Conservation (phyloP, 345 rosid species). For the Lepidium didymum region DNA sequence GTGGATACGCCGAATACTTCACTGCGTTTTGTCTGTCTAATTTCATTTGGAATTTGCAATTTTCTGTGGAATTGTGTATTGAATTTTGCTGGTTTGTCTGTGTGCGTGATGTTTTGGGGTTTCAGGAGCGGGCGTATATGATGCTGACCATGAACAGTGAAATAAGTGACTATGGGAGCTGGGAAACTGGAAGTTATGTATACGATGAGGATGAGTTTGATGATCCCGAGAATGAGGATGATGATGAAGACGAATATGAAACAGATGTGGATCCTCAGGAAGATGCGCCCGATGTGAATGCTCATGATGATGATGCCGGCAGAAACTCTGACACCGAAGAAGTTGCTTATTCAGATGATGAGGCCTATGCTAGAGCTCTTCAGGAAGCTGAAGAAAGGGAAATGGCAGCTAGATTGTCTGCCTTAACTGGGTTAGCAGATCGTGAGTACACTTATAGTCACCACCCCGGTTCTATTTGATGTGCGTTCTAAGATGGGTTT, state of each 20-base stretch:
- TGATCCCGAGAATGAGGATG: slow-evolving; percentile 45
- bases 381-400: slow-evolving; percentile 94
- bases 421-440: slow-evolving; percentile 60
- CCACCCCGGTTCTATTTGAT: background rate
- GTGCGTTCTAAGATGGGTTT: background rate
- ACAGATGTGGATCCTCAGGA: slow-evolving; percentile 39
- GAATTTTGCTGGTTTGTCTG: background rate
- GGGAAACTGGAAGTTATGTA: slow-evolving; percentile 67
- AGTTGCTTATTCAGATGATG: slow-evolving; percentile 61
- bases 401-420: slow-evolving; percentile 70
- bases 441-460: slow-evolving; percentile 34
- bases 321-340: slow-evolving; percentile 41
- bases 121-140: slow-evolving; percentile 85
- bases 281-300: slow-evolving; percentile 59
- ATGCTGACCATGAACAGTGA: slow-evolving; percentile 68
- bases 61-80: background rate
- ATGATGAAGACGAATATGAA: slow-evolving; percentile 30
- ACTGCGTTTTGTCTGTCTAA: background rate
- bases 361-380: slow-evolving; percentile 86
- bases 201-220: slow-evolving; percentile 65
- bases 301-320: slow-evolving; percentile 33
- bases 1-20: background rate
- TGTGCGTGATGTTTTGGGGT: background rate
- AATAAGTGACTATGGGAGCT: slow-evolving; percentile 72
- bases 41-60: background rate